Base-by-base conservation (phyloP, 1,284 basidiomycete species). In the Coriolopsis trogii region DNA sequence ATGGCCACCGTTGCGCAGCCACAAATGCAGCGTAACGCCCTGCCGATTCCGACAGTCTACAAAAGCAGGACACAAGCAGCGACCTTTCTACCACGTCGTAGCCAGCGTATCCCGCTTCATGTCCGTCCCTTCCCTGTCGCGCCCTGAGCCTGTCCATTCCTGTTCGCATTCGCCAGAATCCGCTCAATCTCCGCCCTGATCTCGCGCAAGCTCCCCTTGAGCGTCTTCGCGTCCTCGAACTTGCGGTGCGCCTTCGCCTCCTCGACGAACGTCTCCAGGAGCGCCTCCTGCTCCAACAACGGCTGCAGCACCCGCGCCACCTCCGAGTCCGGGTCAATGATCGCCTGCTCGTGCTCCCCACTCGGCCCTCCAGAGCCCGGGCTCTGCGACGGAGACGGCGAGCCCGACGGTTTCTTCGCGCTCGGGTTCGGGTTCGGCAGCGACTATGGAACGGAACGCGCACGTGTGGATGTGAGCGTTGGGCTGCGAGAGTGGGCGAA, bases 201-300 rank as follows among this genome's bases (percentile, higher is more conserved):
- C 71, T 95, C 93, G 40, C 71, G 76, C 41, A 95, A 69, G 67
- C 87, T 94, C 34, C 72, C 67, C 63, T 86, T 84, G 51, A 96
- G 73, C 3, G 85, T 89, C 70, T 87, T 87, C 16, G 85, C 85
- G 66, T 96, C 93, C 70, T 96, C 93, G 58, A 95, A 95, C 71
- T 95, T 95, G 38, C 93, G 77, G 62, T 87, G 87, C 1, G 83
- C 80, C 67, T 85, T 87, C 4, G 93, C 93, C 65, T 95, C 90
- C 59, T 88, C 84, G 4, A 93, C 78, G 63, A 90, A 92, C 1
- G 81, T 78, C 72, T 95, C 93, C 28, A 96, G 75, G 42, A 95
- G 76, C 3, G 89, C 88, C 70, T 96, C 93, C 70, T 96, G 93
- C 69, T 96, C 93, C 8, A 96, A 77, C 16, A 96, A 71, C 3